Evolutionary conservation across 768 basidiomycete species (phyloP).

Genomic region (Trametes villosa): DNA sequence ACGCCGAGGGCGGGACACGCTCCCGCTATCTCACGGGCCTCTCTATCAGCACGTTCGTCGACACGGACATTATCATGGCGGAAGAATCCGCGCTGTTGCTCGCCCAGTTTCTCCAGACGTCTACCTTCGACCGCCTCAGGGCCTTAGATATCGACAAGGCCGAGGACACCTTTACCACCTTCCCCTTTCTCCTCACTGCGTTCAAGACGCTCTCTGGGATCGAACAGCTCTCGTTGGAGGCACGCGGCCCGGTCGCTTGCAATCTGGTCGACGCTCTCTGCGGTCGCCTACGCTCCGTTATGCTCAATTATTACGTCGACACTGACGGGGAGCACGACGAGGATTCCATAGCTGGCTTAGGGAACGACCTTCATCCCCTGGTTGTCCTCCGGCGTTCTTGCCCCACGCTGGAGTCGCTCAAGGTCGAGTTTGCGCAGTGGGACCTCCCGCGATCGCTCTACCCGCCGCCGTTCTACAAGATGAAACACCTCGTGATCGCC

Average conservation of each 20-base stretch:
- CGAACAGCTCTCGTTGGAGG: not conserved
- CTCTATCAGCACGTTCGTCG: not conserved
- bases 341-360: not conserved
- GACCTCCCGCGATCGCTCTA: not conserved
- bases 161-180: not conserved
- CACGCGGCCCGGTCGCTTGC: not conserved
- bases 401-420: not conserved
- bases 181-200: not conserved
- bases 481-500: not conserved
- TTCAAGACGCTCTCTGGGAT: not conserved
- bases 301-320: not conserved
- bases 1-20: not conserved
- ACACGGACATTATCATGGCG: too few relatives aligned
- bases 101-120: not conserved
- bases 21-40: not conserved
- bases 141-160: not conserved
- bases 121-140: not conserved
- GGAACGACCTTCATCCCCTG: not conserved
- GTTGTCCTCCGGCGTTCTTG: not conserved
- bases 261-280: not conserved
- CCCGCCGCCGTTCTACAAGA: not conserved
- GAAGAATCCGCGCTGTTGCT: not conserved
- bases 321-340: not conserved
- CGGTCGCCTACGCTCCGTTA: not conserved
- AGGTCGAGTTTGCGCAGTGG: not conserved